Conservation (phyloP, 2,329 filamentous ascomycete species). For the Rutstroemia sp. region DNA sequence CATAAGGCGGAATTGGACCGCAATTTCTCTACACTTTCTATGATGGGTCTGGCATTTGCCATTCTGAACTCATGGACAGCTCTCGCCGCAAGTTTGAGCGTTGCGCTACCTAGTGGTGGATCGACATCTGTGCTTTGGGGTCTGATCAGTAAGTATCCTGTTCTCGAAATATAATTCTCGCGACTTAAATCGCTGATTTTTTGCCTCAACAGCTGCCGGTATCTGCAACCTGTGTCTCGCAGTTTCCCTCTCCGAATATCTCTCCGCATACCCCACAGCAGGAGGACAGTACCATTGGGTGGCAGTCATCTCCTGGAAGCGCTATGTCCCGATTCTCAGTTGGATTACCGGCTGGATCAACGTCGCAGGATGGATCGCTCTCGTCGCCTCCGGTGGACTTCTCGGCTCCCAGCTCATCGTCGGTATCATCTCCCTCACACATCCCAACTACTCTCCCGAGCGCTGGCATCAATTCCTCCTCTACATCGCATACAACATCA, state of each 20-base stretch:
- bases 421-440: constrained; percentile 43
- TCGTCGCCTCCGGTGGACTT: constrained; percentile 46
- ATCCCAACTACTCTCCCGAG: constrained; percentile 43
- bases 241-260: constrained; percentile 51
- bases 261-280: constrained; percentile 46
- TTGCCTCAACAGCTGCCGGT: constrained; percentile 36
- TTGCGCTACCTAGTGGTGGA: constrained; percentile 64
- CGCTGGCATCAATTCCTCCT: constrained; percentile 37
- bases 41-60: constrained; percentile 52
- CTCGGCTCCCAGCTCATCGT: constrained; percentile 47
- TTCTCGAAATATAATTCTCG: neutral
- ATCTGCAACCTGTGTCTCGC: constrained; percentile 45
- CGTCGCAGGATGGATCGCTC: constrained; percentile 35
- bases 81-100: constrained; percentile 34
- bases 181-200: neutral
- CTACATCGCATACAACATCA: constrained; percentile 40
- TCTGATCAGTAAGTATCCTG: constrained; percentile 33
- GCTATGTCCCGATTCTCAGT: constrained; percentile 35
- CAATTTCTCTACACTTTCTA: constrained; percentile 46
- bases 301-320: constrained; percentile 44
- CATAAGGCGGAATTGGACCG: constrained; percentile 42
- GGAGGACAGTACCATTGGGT: constrained; percentile 53
- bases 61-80: constrained; percentile 53
- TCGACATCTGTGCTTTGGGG: constrained; percentile 69
- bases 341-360: constrained; percentile 42